phyloP scores from a whole-genome alignment of 495 filamentous ascomycete genomes.

The Patellaria atrata region DNA sequence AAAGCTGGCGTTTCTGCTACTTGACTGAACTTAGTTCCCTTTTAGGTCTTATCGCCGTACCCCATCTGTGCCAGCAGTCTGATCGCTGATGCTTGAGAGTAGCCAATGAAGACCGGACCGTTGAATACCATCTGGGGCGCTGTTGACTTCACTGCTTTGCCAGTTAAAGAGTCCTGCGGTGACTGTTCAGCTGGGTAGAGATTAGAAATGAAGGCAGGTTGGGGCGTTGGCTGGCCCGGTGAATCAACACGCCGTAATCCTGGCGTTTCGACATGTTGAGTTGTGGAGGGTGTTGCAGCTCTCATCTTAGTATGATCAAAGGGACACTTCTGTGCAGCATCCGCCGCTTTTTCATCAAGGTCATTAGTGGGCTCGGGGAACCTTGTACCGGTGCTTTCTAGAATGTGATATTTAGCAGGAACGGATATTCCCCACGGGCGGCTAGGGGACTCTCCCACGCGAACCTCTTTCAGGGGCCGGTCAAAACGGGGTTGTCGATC shows the following conservation, averaged over 20 bases:
- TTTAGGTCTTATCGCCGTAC: constrained; percentile 4
- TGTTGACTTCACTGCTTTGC: constrained; percentile 6
- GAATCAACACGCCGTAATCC: too few relatives aligned
- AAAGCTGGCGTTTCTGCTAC: too few relatives aligned
- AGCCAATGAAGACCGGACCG: constrained; percentile 81
- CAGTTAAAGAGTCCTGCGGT: not conserved
- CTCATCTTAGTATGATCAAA: constrained; percentile 15
- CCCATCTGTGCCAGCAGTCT: constrained; percentile 45
- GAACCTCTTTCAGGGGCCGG: constrained; percentile 62
- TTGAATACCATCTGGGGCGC: constrained; percentile 67
- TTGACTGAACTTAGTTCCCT: too few relatives aligned
- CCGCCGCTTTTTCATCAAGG: constrained; percentile 2
- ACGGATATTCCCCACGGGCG: constrained; percentile 83
- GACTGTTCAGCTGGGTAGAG: not conserved
- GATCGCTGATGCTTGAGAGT: constrained; percentile 64
- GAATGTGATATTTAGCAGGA: constrained; percentile 37
- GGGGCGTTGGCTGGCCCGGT: not conserved
- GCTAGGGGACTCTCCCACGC: constrained; percentile 79
- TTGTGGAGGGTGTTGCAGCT: not conserved
- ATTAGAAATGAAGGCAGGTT: not conserved
- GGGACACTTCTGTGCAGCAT: constrained; percentile 12
- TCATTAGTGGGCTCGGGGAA: constrained; percentile 10
- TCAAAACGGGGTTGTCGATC: constrained; percentile 55
- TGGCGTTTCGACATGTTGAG: too few relatives aligned
- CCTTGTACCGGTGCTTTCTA: constrained; percentile 17